Conservation (phyloP, 441 rosid genomes). For the Corymbia citriodora region DNA sequence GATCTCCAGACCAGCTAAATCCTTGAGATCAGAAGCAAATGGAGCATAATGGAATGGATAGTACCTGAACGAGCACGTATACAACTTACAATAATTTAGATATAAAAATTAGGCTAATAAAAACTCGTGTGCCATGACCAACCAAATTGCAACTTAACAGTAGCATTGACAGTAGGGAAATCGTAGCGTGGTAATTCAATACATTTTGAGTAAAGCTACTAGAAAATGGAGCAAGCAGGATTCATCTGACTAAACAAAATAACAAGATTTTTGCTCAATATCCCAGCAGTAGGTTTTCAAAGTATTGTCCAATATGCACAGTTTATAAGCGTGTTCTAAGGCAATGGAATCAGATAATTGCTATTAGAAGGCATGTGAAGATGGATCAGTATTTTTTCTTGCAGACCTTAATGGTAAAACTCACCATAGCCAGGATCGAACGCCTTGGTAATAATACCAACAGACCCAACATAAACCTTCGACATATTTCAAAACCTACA, state of each 20-base stretch:
- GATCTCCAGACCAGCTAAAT: constrained; percentile 72
- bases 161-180: neutral
- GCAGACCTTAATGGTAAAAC: constrained; percentile 16
- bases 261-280: neutral
- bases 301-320: neutral
- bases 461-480: constrained; percentile 99
- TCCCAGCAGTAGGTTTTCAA: neutral
- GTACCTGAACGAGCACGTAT: constrained; percentile 53
- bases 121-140: neutral
- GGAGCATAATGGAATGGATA: constrained; percentile 99
- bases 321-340: neutral
- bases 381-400: neutral
- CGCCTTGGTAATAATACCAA: constrained; percentile 95
- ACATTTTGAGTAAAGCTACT: neutral
- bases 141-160: neutral
- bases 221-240: neutral
- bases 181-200: neutral
- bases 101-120: neutral
- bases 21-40: constrained; percentile 94
- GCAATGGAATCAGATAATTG: neutral
- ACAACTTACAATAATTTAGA: neutral
- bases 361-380: neutral
- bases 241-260: neutral
- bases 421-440: constrained; percentile 96
- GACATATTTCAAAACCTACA: constrained; percentile 82